phyloP scores from a whole-genome alignment of 176 grass and related monocot species.

The Elaeis guineensis region DNA sequence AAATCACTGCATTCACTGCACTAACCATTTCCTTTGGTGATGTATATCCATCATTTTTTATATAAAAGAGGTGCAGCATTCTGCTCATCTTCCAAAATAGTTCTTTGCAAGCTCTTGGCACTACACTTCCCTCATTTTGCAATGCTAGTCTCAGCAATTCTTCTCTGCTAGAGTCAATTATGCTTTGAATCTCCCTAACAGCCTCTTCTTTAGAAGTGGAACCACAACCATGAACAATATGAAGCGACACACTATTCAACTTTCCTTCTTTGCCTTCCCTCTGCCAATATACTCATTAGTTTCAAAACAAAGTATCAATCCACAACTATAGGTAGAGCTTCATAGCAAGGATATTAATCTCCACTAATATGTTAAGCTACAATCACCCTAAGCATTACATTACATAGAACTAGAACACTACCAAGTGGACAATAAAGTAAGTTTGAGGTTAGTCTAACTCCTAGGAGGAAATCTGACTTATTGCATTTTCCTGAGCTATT shows the following conservation, averaged over 20 bases:
- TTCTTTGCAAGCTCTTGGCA: constrained; percentile 70
- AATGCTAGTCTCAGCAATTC: constrained; percentile 56
- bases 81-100: constrained; percentile 87
- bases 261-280: constrained; percentile 59
- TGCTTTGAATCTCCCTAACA: constrained; percentile 14
- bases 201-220: constrained; percentile 37
- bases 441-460: too few relatives aligned
- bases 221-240: constrained; percentile 23
- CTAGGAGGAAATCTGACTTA: too few relatives aligned
- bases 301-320: background rate
- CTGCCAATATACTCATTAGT: constrained; percentile 10
- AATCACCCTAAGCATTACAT: too few relatives aligned
- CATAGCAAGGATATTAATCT: too few relatives aligned
- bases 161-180: constrained; percentile 21
- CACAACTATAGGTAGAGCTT: too few relatives aligned
- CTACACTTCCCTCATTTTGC: constrained; percentile 16
- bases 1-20: constrained; percentile 55
- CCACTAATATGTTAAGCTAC: too few relatives aligned
- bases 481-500: too few relatives aligned
- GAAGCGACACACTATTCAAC: constrained; percentile 39
- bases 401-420: too few relatives aligned
- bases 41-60: constrained; percentile 57
- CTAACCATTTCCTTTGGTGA: constrained; percentile 61
- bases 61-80: constrained; percentile 62
- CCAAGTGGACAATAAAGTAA: too few relatives aligned